Base-by-base conservation (phyloP, 2,329 filamentous ascomycete species). In the Lachnellula hyalina region DNA sequence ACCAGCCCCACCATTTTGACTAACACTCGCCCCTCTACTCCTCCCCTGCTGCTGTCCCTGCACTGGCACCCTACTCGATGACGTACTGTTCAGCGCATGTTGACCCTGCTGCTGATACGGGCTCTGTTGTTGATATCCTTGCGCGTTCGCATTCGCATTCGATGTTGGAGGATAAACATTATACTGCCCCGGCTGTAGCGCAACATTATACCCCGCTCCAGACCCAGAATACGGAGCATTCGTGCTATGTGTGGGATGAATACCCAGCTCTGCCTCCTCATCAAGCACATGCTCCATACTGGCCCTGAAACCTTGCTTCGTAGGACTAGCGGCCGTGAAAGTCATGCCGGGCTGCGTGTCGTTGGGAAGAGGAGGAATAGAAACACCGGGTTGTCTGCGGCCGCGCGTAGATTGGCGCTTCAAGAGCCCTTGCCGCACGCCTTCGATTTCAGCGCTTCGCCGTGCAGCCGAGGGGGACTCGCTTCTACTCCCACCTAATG, bases 391-490 rank as follows among this genome's bases (percentile, higher is more conserved):
- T 40, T 52, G 57, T 34, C 68, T 52, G 38, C 63, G 53, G 12
- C 68, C 68, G 5, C 66, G 54, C 0, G 67, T 69, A 12, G 54
- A 60, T 36, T 60, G 59, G 19, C 67, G 59, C 47, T 68, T 67
- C n/a, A 69, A 35, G 0, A 70, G 55, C 5, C 58, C 60, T 34
- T 60, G 32, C 23, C 62, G 56, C 3, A 65, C 47, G 4, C 57
- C 54, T 14, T 65, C 60, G 25, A 66, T 63, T 14, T 66, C 61
- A 38, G 57, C 50, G 21, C 40, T 59, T 3, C 65, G 54, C 23
- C 54, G 53, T 2, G 32, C 28, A 15, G 14, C 14, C 8, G 64
- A 59, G 2, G 55, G 25, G 15, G 48, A 54, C 19, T 54, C 35
- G 11, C 45, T 47, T 2, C 45, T 47, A 2, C 40, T 9, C 9